Evolutionary conservation across 2,329 filamentous ascomycete genomes (phyloP), one percentile per base, ranked within the genome.

Genomic region (Cryphonectria radicalis): DNA sequence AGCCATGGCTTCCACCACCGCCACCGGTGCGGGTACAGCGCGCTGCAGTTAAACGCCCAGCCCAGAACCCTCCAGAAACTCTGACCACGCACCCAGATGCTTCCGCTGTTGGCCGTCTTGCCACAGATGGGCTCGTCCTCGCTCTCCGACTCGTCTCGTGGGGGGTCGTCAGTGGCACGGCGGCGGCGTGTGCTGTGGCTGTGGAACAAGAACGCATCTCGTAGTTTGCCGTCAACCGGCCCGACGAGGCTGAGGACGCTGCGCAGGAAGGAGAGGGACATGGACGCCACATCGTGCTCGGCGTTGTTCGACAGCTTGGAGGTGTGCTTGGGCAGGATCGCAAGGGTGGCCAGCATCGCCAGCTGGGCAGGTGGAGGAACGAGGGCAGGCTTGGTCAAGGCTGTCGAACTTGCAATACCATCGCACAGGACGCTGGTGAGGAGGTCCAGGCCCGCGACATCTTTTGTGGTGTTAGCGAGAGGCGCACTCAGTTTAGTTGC

Each of bases 1-100:
- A 98, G 84, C 92, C 94, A 97, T 10, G 89, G 81, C 75, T 87
- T 90, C 94, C 95, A 98, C 77, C 90, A 87, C 66, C 85, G 87
- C 95, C 96, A 98, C 28, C 95, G 87, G 57, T 88, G 86, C 1
- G 90, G 90, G 75, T 95, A 86, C 43, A 87, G 80, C 1, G 92
- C 87, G 67, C 93, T 95, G 82, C 95, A 98, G 78, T 95, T 96
- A 79, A 98, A 94, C 0, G 93, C 92, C 96, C 96, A 98, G 4
- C 95, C 96, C 0, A 96, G 87, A 0, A 93, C 88, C 59, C 90
- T 88, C 94, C 96, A 99, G 77, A 98, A 97, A 78, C 97, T 93
- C 73, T 93, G 90, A 0, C 92, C 93, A n/a, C 89, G 87, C 22
- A 83, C 83, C 89, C 93, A 97, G 1, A 98, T 74, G 42, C 92